Evolutionary conservation across 2,329 filamentous ascomycete species (phyloP).

Genomic region (Aspergillus transmontanensis): DNA sequence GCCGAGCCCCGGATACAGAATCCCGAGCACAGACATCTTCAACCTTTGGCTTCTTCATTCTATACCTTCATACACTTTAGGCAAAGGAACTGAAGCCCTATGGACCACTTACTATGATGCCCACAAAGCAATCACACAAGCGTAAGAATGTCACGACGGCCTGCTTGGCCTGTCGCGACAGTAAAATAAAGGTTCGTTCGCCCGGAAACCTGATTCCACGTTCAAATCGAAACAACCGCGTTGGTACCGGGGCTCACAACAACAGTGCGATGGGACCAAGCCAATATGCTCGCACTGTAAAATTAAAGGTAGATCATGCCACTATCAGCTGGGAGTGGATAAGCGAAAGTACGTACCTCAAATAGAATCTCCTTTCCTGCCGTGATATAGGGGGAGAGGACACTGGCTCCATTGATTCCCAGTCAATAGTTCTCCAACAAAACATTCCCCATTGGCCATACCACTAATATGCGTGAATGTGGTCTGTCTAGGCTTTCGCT

Average conservation of each 20-base stretch:
- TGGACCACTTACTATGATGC: background rate
- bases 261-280: background rate
- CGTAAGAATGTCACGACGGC: background rate
- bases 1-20: background rate
- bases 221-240: no score
- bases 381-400: no score
- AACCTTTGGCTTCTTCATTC: background rate
- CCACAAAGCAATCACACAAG: background rate
- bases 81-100: background rate
- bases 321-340: background rate
- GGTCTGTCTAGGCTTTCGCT: conserved; percentile 6
- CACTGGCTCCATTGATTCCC: no score
- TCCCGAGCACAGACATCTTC: background rate
- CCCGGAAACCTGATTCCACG: background rate
- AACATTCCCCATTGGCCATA: background rate
- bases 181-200: background rate
- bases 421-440: background rate
- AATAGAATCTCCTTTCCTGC: no score
- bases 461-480: background rate
- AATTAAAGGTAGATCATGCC: background rate
- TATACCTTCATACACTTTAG: background rate
- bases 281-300: background rate
- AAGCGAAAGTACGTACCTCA: background rate
- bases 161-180: background rate
- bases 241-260: background rate